Conservation (phyloP, 441 rosid genomes). For the Metrosideros polymorpha region DNA sequence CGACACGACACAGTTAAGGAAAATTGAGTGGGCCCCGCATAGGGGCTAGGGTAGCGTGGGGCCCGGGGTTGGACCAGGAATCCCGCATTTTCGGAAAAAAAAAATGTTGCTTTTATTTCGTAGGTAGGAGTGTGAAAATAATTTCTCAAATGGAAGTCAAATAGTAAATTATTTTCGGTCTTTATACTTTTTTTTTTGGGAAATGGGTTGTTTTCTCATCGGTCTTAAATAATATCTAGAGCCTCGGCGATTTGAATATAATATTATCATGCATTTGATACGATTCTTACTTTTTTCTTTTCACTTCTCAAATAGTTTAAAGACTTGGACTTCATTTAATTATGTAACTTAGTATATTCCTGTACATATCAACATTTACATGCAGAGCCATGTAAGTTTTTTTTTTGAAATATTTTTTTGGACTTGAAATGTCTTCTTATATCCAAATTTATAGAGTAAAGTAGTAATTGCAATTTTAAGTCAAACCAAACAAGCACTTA, state of each 20-base stretch:
- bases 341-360: fast-evolving
- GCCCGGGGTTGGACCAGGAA: not conserved
- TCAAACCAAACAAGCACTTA: not conserved
- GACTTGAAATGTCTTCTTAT: not conserved
- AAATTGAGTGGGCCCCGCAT: not conserved
- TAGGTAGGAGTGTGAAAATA: not conserved
- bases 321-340: not conserved
- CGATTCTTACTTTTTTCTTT: not conserved
- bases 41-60: not conserved
- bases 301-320: not conserved
- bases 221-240: too few relatives aligned
- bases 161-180: not conserved
- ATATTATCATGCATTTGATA: not conserved
- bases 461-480: not conserved
- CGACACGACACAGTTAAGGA: not conserved
- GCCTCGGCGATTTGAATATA: not conserved
- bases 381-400: not conserved
- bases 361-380: not conserved
- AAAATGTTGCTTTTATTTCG: not conserved
- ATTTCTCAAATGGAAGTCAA: not conserved
- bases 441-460: not conserved
- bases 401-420: not conserved
- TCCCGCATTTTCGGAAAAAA: not conserved
- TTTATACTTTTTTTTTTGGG: too few relatives aligned
- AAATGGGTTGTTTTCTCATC: too few relatives aligned